Conservation (phyloP, 2,329 filamentous ascomycete species). For the Xylariaceae sp. region DNA sequence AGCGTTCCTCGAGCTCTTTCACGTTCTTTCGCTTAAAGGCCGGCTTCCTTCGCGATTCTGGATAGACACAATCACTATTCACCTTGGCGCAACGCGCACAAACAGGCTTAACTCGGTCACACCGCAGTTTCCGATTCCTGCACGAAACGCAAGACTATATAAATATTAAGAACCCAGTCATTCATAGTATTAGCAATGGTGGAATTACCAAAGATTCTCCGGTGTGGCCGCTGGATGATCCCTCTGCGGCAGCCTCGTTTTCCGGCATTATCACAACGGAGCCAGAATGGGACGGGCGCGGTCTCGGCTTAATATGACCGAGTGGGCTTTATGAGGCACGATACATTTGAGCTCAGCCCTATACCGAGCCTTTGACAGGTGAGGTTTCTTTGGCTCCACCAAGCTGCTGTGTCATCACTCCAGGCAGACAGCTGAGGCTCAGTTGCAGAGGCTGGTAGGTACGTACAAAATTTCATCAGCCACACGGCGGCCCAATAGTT, state of each 20-base stretch:
- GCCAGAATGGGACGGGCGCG: not conserved
- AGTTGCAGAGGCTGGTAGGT: constrained; percentile 1
- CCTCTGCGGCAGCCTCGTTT: constrained; percentile 27
- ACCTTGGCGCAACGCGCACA: constrained; percentile 81
- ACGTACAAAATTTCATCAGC: too few species aligned
- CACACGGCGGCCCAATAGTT: too few species aligned
- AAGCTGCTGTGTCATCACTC: not conserved
- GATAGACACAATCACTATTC: constrained; percentile 81
- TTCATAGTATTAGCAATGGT: constrained; percentile 12
- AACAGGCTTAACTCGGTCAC: constrained; percentile 78
- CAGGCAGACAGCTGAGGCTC: not conserved
- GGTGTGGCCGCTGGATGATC: constrained; percentile 21
- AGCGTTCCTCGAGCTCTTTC: constrained; percentile 83
- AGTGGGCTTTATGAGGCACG: not conserved
- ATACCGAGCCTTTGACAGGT: constrained; percentile 5
- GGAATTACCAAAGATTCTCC: constrained; percentile 37
- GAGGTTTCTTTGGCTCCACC: constrained; percentile 8
- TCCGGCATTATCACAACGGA: constrained; percentile 28
- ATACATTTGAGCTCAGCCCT: constrained; percentile 7
- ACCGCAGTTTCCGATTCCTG: constrained; percentile 83
- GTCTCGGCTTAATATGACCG: not conserved
- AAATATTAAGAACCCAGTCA: constrained; percentile 6
- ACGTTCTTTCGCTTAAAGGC: constrained; percentile 89
- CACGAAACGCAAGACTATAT: constrained; percentile 57
- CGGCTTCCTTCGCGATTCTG: constrained; percentile 86